Conservation (phyloP, 305 asterid species). For the Caryopteris hybrid region DNA sequence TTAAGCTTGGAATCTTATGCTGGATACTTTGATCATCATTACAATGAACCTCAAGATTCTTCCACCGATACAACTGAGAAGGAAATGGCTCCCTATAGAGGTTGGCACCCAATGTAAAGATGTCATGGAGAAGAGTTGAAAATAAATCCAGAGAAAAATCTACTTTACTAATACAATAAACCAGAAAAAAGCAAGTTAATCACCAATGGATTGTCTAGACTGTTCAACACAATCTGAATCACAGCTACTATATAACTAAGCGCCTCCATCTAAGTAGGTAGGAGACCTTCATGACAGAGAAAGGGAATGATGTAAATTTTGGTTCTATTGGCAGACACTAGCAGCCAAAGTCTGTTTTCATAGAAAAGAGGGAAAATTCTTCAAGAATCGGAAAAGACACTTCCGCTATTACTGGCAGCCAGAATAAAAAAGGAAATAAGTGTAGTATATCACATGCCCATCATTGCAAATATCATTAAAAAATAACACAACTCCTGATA, state of each 20-base stretch:
- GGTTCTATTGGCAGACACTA: not conserved
- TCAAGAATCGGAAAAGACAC: not conserved
- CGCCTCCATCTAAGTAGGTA: not conserved
- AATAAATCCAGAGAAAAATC: not conserved
- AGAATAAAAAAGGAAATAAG: not conserved
- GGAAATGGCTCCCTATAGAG: conserved; percentile 57
- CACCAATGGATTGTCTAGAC: not conserved
- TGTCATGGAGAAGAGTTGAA: conserved; percentile 4
- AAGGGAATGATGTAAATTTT: not conserved
- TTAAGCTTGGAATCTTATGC: conserved; percentile 44
- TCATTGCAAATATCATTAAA: not conserved
- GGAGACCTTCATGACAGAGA: not conserved
- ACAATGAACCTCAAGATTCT: conserved; percentile 80
- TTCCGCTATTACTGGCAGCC: not conserved
- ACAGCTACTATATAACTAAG: no score
- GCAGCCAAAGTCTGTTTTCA: not conserved
- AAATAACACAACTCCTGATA: not conserved
- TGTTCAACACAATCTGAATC: not conserved
- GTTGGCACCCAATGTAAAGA: conserved; percentile 13
- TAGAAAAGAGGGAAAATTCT: not conserved
- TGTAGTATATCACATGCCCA: not conserved
- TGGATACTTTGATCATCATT: conserved; percentile 51
- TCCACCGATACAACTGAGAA: conserved; percentile 53
- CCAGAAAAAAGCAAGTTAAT: not conserved
- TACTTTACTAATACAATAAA: not conserved